Evolutionary conservation across 495 filamentous ascomycete species (phyloP), one percentile per base, ranked within the genome.

Genomic region (Evansstolkia leycettana): DNA sequence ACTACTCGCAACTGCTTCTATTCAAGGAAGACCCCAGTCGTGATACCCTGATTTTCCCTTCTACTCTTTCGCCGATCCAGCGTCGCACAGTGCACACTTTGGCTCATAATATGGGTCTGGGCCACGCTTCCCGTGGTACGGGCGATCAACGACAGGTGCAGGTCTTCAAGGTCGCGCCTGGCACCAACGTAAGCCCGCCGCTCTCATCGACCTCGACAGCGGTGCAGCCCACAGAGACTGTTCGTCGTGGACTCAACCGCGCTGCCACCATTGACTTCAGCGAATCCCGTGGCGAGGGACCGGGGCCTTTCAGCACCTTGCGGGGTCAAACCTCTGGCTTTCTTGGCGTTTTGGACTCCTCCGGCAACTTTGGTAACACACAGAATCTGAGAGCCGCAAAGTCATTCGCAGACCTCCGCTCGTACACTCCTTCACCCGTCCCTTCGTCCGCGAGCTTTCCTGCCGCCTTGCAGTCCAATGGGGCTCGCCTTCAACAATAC

Each of bases 221-320:
- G 8, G 73, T 76, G 24, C 81, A 82, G 32, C 71, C 74, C 12
- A 67, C 72, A 36, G 85, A 95, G 40, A 72, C 76, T 20, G 75
- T 77, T 38, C 73, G 87, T 36, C 82, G 88, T 20, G 80, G 75
- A 10, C 65, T 98, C 23, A 90, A 87, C 64, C 82, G 90, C 18
- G 87, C 90, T 13, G 92, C 90, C 20, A 98, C 90, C n/a, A 94
- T 92, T 47, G 89, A 96, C 59, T 98, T 98, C 60, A 86, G 82
- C 46, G 90, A 95, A 52, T 77, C 84, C 24, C 81, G 88, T 5
- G 78, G 70, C 16, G 73, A 73, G 30, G 77, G 79, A 14, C 67
- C 68, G 24, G 70, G 73, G 29, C 68, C 82, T 43, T 84, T 81
- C 54, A 76, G 74, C 46, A 76, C 82, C 1, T 66, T 92, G 30